A percentile compares a stretch with the other conserved stretches of the same genome.
Conservation (phyloP, 495 filamentous ascomycete genomes). For the Aspergillus ellipticus region DNA sequence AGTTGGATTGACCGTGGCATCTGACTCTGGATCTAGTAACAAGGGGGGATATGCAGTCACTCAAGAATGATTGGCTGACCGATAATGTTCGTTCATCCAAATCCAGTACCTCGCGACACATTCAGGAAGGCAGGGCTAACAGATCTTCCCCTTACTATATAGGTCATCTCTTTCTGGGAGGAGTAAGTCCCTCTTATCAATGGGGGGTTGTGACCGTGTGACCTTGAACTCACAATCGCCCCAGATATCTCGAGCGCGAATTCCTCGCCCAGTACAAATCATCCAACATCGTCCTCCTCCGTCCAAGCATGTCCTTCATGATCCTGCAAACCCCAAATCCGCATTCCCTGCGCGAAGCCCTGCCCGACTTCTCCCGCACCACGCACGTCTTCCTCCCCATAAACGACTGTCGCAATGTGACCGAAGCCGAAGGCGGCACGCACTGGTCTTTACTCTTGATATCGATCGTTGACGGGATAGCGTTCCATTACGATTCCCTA, state of each 20-base stretch:
- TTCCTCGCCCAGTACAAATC: conserved; percentile 68
- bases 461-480: conserved; percentile 78
- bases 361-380: conserved; percentile 65
- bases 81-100: conserved; percentile 69
- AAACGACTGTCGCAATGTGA: conserved; percentile 78
- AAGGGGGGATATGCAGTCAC: conserved; percentile 76
- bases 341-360: conserved; percentile 55
- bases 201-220: too few relatives aligned
- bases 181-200: conserved; percentile 58
- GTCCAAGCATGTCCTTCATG: conserved; percentile 91
- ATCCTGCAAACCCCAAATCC: conserved; percentile 80
- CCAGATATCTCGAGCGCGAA: conserved; percentile 86
- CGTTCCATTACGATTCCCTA: conserved; percentile 97
- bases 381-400: conserved; percentile 97
- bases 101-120: neutral
- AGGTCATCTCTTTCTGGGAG: conserved; percentile 92
- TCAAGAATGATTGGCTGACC: conserved; percentile 96
- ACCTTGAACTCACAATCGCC: conserved; percentile 5
- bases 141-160: conserved; percentile 14
- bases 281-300: conserved; percentile 84
- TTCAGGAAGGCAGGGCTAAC: conserved; percentile 7
- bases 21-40: conserved; percentile 51
- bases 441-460: conserved; percentile 97
- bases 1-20: neutral
- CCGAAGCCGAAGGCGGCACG: conserved; percentile 76